Evolutionary conservation across 2,329 filamentous ascomycete species (phyloP), one percentile per base, ranked within the genome.

Genomic region (Cryphonectria radicalis): DNA sequence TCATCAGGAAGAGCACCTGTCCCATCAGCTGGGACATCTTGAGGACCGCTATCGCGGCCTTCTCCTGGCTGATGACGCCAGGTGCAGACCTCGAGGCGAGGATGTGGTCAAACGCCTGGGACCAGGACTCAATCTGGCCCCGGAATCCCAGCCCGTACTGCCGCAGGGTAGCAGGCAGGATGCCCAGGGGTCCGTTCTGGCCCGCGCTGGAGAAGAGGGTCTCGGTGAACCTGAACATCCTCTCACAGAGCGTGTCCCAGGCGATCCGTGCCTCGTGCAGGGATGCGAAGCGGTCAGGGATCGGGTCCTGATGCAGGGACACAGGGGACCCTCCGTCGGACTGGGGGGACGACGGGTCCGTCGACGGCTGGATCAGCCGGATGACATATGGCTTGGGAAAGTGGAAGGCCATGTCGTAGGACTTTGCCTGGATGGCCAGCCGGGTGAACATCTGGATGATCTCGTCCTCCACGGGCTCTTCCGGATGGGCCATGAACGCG

Each of bases 381-480:
- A 91, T 87, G 8, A 90, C 88, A 70, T 86, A 89, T 0, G 89
- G 88, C 42, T 88, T 83, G 0, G 89, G 89, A 72, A 91, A 90
- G 77, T 91, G 89, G 76, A 91, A 91, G 43, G 89, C 89, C 88
- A 91, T 88, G 75, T 91, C 89, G 76, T 91, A 91, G 0, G 88
- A 90, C 76, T 91, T 91, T 60, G 89, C 89, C 77, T 91, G 89
- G 60, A 91, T 89, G 2, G 88, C 88, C 2, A 91, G 81, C 5
- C 89, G 85, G 1, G 87, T 90, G 75, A 91, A 91, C 82, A 91
- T 90, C 66, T 88, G 87, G 7, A 88, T 82, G 37, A 91, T 82
- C 75, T 91, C 89, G 66, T 88, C 84, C 73, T 89, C 87, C 7
- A 88, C 82, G 0, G 85, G 82, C 69, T 87, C 85, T 67, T 84